Base-by-base conservation (phyloP, 2,329 filamentous ascomycete species). In the Ilyonectria mors-panacis region DNA sequence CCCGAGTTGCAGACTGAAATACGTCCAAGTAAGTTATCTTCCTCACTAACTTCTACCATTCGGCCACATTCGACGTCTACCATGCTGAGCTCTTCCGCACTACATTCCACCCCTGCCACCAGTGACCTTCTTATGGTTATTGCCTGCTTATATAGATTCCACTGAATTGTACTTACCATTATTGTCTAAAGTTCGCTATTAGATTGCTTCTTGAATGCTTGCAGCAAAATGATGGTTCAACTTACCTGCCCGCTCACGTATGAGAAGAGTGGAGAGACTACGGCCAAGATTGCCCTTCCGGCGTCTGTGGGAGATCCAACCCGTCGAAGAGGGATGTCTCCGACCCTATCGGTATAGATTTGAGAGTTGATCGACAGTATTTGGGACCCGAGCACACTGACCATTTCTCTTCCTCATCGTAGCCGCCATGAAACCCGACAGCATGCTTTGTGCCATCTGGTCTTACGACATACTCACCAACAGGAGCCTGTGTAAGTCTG, bases 321-420 rank as follows among this genome's bases (percentile, higher is more conserved):
- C 2, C 65, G 60, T 28, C 65, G 17, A 12, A 67, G 51, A 8
- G 65, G 65, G 45, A 67, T 67, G 39, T 67, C 65, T 1, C 50
- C 50, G 4, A 65, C 48, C 65, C 65, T 67, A n/a, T 23, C 7
- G 28, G 44, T 10, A 12, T 28, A 10, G n/a, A 30, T n/a, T 6
- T 48, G 6, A 37, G 10, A 28, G n/a, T 30, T 28, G n/a, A 12
- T 2, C 1, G 6, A 15, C 13, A 45, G 28, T 9, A 19, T 37
- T 19, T 28, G 6, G 37, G 30, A 21, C 13, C 4, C 0, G 6
- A 26, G 10, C 4, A 12, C 10, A 28, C 60, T 57, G 2, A 64
- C 65, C 65, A 67, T 45, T 67, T 67, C 21, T 67, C 61, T 53
- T 67, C 65, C 30, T 67, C 65, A 13, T 67, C 65, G 28, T 67